A percentile compares a stretch with the other conserved stretches of the same genome.
Conservation (phyloP, 306 rosid species). For the Begonia peltatifolia region DNA sequence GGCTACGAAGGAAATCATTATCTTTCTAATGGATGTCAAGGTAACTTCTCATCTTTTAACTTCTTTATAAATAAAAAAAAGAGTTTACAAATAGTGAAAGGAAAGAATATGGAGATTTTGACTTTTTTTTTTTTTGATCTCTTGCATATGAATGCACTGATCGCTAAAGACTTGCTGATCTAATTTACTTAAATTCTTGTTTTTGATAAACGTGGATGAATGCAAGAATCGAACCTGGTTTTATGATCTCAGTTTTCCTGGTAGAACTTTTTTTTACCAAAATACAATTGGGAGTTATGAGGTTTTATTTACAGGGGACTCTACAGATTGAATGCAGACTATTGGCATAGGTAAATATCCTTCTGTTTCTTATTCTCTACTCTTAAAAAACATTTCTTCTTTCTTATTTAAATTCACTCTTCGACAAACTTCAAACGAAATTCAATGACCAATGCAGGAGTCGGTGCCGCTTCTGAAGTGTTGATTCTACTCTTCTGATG, state of each 20-base stretch:
- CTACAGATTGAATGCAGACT: not conserved
- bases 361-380: not conserved
- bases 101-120: too few species aligned
- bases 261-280: not conserved
- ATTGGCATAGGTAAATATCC: not conserved
- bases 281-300: not conserved
- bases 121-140: too few species aligned
- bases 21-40: not conserved
- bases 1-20: slow-evolving; percentile 7
- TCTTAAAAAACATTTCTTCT: not conserved
- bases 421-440: not conserved
- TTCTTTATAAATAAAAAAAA: too few species aligned
- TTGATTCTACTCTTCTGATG: slow-evolving; percentile 19
- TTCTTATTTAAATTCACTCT: not conserved
- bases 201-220: not conserved
- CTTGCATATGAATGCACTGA: too few species aligned
- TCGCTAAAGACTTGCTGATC: too few species aligned
- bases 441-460: slow-evolving; percentile 16
- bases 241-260: not conserved
- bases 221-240: not conserved
- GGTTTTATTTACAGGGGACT: not conserved
- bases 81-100: too few species aligned
- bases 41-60: not conserved
- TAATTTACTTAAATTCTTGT: not conserved
- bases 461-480: slow-evolving; percentile 23